Percentiles rank a stretch among this genome's conserved stretches.
These are phyloP conservation scores for Collybia nuda DNA, from an alignment of 768 basidiomycete genomes.

Conservation along the genomic window DNA sequence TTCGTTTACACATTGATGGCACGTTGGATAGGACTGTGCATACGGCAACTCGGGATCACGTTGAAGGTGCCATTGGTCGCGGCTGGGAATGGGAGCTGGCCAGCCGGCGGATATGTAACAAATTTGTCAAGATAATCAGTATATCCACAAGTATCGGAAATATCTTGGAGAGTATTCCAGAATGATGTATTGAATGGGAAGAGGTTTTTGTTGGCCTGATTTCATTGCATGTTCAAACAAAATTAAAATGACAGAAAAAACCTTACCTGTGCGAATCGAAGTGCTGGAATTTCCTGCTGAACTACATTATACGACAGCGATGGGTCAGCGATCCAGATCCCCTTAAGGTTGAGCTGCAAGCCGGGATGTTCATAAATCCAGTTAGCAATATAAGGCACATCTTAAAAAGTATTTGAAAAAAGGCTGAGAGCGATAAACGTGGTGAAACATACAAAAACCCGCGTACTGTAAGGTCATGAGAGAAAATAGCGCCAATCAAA, in stretches of 20 bases:
- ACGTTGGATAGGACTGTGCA: slow-evolving; percentile 49
- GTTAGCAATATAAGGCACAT: slow-evolving; percentile 62
- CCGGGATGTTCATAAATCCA: slow-evolving; percentile 68
- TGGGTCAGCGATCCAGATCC: slow-evolving; percentile 62
- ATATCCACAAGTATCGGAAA: slow-evolving; percentile 57
- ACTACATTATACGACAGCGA: slow-evolving; percentile 49
- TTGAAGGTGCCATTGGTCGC: slow-evolving; percentile 40
- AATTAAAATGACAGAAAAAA: background rate
- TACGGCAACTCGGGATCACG: slow-evolving; percentile 38
- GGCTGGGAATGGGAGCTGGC: slow-evolving; percentile 61
- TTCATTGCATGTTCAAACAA: background rate
- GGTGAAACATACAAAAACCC: slow-evolving; percentile 54
- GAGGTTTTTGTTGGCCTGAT: slow-evolving; percentile 52
- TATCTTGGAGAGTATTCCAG: slow-evolving; percentile 50
- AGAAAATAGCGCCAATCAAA: background rate
- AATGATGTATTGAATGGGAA: slow-evolving; percentile 62
- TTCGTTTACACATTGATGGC: slow-evolving; percentile 44
- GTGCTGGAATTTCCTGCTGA: slow-evolving; percentile 65
- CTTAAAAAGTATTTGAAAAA: slow-evolving; percentile 12
- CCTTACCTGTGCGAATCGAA: slow-evolving; percentile 50
- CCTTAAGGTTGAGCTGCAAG: slow-evolving; percentile 50
- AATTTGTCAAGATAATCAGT: slow-evolving; percentile 58
- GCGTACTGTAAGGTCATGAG: slow-evolving; percentile 48
- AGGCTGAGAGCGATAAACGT: background rate
- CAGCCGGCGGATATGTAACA: slow-evolving; percentile 64